Base-by-base conservation (phyloP, 2,329 filamentous ascomycete genomes). In the Talaromyces sp. region DNA sequence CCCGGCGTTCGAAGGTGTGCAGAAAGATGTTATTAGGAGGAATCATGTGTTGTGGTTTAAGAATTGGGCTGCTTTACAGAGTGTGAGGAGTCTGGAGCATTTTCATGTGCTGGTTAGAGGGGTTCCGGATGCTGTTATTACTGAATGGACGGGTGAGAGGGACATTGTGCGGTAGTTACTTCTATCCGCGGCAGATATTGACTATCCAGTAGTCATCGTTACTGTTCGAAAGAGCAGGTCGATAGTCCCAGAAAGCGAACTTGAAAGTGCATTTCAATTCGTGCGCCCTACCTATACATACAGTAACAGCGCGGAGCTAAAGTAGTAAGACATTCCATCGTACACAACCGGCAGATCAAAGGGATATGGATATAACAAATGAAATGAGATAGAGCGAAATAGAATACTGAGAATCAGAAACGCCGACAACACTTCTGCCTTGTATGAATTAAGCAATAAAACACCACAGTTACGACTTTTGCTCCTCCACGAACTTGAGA, bases 401-500 rank as follows among this genome's bases (percentile, higher is more conserved):
- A 36, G 28, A 48, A 48, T n/a, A 48, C 5, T 33, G n/a, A 15
- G 5, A 25, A 3, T 48, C 6, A 33, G 25, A 35, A 48, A 48
- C 45, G 45, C 45, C 45, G 45, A n/a, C 28, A 46, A 28, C 45
- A 48, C 45, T 19, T 48, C 45, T 33, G 10, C 17, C n/a, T 19
- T 2, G 31, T 3, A 33, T n/a, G 13, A 13, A 46, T 19, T 11
- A 46, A 31, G 54, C 6, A 33, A 57, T 21, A 33, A 36, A 3
- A 28, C 25, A 28, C 1, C 10, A n/a, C 1, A 8, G 19, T 28
- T 59, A 76, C 15, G 70, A 65, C 69, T 80, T 80, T 74, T 96
- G 91, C 19, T 91, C 93, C 72, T 97, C 93, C 11, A 99, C 92
- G 71, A 99, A 99, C 69, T 89, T 87, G 65, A 99, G 78, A 28